Evolutionary conservation across 2,329 filamentous ascomycete genomes (phyloP).

Genomic region (Thielaviopsis euricoi): DNA sequence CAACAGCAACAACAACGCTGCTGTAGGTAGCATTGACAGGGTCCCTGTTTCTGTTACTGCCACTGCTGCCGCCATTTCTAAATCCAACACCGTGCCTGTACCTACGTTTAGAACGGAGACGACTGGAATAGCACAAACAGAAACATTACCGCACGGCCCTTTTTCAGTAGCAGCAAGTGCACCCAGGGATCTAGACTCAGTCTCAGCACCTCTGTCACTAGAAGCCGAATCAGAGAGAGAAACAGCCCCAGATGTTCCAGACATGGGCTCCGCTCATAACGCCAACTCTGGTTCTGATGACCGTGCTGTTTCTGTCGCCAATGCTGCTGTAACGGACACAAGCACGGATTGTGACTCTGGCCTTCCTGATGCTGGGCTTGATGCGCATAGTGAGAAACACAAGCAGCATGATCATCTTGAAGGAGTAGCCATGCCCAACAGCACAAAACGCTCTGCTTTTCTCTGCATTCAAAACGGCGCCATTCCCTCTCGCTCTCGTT

Average conservation of each 20-base stretch:
- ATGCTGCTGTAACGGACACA: not conserved
- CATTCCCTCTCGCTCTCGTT: slow-evolving; percentile 1
- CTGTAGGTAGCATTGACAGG: not conserved
- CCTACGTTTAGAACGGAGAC: not conserved
- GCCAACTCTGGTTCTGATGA: not conserved
- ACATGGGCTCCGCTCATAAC: too few relatives aligned
- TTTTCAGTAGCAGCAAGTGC: not conserved
- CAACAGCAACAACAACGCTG: not conserved
- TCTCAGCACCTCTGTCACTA: not conserved
- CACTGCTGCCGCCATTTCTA: not conserved
- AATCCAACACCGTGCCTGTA: not conserved
- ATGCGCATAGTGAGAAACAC: slow-evolving; percentile 2
- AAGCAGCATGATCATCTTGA: slow-evolving; percentile 11
- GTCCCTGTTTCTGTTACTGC: not conserved
- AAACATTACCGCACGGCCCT: slow-evolving; percentile 10
- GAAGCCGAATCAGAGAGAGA: not conserved
- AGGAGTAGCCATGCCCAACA: slow-evolving; percentile 6
- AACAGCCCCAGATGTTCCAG: not conserved
- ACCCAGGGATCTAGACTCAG: not conserved
- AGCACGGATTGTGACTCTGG: not conserved
- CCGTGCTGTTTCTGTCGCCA: not conserved
- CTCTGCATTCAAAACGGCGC: slow-evolving; percentile 5
- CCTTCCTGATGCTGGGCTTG: not conserved
- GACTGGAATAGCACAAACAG: slow-evolving; percentile 6
- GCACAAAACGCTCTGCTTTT: not conserved